Base-by-base conservation (phyloP, 169 alveolate species). In the Plasmodium yoelii region DNA sequence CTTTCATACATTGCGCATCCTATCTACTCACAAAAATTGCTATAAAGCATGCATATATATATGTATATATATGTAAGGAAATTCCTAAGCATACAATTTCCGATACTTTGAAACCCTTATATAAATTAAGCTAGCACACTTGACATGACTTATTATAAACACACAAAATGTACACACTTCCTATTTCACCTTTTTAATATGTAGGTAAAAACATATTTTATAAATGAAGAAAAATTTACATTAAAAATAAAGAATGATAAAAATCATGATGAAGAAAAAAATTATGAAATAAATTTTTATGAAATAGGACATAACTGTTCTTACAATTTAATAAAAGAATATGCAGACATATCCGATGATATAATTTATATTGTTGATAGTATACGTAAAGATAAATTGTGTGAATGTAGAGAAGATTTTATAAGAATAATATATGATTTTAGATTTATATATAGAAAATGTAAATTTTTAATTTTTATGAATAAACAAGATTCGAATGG, bases 401-500 rank as follows among this genome's bases (percentile, higher is more conserved):
- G 74, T 39, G 91, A 84, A 57, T 86, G 87, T 34, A 69, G 91
- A 60, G 91, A 84, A 42, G 91, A 84, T n/a, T 84, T 84, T 65
- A 84, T 84, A 59, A 69, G 91, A 57, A 84, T 84, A 24, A 22
- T 84, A 46, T 84, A 84, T 53, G 91, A 84, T 2, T 84, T 57
- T 69, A 69, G 87, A 56, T 84, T 84, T 84, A 55, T 84, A 39
- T 84, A 84, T 70, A 68, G 87, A 84, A 84, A 68, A 84, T 84
- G 91, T 84, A 84, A 84, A 84, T 84, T 84, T 63, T 28, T 84
- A 57, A 84, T 84, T 64, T 70, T 84, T 84, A 18, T 84, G 68
- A 84, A 84, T 46, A 84, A 84, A 24, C 91, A 84, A 84, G 91
- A 84, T 70, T 69, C 91, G 1, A 69, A 69, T 57, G 91, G 91